Evolutionary conservation across 179 eudicot genomes (phyloP).

Genomic region (Spinacia oleracea): DNA sequence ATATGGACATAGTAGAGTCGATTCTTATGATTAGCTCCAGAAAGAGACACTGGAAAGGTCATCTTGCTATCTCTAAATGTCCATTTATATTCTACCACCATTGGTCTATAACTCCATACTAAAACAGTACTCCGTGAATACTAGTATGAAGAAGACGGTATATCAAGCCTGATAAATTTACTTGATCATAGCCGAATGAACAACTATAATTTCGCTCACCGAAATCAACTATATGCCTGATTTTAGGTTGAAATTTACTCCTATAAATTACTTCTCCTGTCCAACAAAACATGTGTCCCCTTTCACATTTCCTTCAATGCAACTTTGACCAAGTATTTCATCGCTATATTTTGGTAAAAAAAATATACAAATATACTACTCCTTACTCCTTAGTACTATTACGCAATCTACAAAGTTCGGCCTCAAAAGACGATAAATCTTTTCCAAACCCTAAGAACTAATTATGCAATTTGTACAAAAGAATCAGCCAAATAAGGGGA

Average conservation of each 20-base stretch:
- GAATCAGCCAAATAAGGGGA: not conserved
- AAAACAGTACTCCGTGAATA: no score
- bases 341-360: not conserved
- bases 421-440: not conserved
- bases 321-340: not conserved
- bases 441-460: not conserved
- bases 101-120: no score
- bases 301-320: not conserved
- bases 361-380: not conserved
- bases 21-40: not conserved
- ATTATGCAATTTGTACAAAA: not conserved
- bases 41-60: not conserved
- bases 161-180: not conserved
- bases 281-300: not conserved
- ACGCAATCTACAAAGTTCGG: no score
- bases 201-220: not conserved
- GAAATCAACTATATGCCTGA: not conserved
- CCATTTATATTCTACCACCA: not conserved
- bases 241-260: no score
- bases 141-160: not conserved
- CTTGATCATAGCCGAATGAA: not conserved
- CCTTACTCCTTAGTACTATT: no score
- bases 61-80: not conserved
- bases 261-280: not conserved
- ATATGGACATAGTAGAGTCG: not conserved